These are phyloP conservation scores for Lactarius pseudohatsudake DNA, from an alignment of 768 basidiomycete genomes.

Conservation along the genomic window DNA sequence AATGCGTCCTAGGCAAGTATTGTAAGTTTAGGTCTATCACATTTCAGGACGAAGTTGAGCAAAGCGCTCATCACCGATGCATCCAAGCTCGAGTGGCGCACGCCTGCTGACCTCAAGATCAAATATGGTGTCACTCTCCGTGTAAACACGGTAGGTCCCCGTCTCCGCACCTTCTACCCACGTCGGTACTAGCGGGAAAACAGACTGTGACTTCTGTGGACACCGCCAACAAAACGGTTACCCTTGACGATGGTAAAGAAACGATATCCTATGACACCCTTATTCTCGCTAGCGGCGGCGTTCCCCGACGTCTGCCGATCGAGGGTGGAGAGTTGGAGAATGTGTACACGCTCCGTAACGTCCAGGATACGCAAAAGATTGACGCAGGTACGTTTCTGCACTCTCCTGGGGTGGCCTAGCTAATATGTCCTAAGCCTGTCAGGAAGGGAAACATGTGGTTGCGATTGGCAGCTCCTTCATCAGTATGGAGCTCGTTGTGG, in stretches of 20 bases:
- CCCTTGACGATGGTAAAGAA: conserved; percentile 58
- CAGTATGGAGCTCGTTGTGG: conserved; percentile 87
- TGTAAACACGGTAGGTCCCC: conserved; percentile 50
- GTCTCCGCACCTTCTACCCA: conserved; percentile 13
- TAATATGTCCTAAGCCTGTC: conserved; percentile 43
- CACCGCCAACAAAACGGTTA: conserved; percentile 58
- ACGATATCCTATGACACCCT: conserved; percentile 69
- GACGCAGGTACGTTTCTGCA: conserved; percentile 53
- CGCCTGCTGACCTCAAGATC: conserved; percentile 70
- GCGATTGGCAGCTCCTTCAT: conserved; percentile 91
- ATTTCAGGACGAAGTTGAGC: conserved; percentile 76
- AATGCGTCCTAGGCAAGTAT: neutral
- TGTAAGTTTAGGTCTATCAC: conserved; percentile 3
- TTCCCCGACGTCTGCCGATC: conserved; percentile 72
- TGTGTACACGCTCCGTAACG: conserved; percentile 70
- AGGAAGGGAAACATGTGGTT: conserved; percentile 75
- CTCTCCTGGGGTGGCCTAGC: neutral
- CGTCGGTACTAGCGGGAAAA: conserved; percentile 9
- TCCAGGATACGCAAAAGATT: conserved; percentile 70
- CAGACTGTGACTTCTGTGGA: conserved; percentile 74
- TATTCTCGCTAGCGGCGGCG: conserved; percentile 75
- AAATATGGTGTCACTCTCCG: conserved; percentile 70
- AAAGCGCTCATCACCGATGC: conserved; percentile 80
- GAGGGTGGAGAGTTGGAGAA: conserved; percentile 72
- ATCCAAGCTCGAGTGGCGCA: conserved; percentile 72